phyloP scores from a whole-genome alignment of 1,284 basidiomycete genomes.

The Xerocomus nothofagi region DNA sequence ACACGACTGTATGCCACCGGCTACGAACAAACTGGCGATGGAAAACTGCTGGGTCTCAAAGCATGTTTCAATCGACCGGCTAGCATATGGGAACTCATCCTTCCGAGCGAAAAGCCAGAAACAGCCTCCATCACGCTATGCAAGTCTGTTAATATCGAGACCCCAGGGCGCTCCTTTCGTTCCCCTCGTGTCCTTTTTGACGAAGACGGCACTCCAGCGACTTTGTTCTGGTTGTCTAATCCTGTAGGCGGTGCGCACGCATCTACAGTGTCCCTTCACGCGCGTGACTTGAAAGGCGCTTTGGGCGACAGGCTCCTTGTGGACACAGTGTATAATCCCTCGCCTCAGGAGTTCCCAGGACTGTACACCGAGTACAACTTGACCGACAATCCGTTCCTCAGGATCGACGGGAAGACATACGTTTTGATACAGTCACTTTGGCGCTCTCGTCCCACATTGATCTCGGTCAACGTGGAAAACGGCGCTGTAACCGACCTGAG shows the following conservation, averaged over 20 bases:
- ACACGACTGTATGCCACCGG: constrained; percentile 56
- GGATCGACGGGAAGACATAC: constrained; percentile 25
- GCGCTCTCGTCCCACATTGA: constrained; percentile 51
- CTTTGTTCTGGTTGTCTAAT: constrained; percentile 57
- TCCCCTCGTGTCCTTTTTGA: constrained; percentile 52
- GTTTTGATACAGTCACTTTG: constrained; percentile 51
- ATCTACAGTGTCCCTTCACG: constrained; percentile 53
- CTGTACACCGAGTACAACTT: constrained; percentile 57
- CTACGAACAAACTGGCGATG: constrained; percentile 57
- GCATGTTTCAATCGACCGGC: constrained; percentile 64
- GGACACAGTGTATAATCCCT: constrained; percentile 42
- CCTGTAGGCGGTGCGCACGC: constrained; percentile 59
- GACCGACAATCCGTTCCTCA: constrained; percentile 46
- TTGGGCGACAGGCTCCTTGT: constrained; percentile 18
- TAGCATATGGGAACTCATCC: constrained; percentile 52
- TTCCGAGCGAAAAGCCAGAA: constrained; percentile 10
- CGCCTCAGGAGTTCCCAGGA: constrained; percentile 54
- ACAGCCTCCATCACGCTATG: constrained; percentile 12
- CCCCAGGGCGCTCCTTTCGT: constrained; percentile 48
- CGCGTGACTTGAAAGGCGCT: constrained; percentile 34
- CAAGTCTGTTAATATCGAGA: constrained; percentile 41
- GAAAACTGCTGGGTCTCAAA: constrained; percentile 58
- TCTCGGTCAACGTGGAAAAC: constrained; percentile 37
- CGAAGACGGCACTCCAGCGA: constrained; percentile 23
- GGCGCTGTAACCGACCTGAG: constrained; percentile 47